Base-by-base conservation (phyloP, 768 basidiomycete species). In the Russula ochroleuca region DNA sequence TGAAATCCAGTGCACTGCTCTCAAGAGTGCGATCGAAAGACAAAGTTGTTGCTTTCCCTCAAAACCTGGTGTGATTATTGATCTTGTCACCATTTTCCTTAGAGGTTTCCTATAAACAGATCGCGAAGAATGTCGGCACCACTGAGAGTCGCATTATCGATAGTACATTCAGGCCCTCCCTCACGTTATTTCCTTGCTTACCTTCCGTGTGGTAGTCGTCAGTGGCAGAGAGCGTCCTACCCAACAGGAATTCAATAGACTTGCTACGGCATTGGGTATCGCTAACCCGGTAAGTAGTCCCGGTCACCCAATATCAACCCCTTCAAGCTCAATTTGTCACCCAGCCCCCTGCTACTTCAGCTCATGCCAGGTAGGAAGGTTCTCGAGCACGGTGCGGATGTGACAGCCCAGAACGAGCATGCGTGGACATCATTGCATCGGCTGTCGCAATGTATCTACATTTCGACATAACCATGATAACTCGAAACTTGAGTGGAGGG, bases 1-100 rank as follows among this genome's bases (percentile, higher is more conserved):
- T 17, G 3, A 79, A 74, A 81, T 81, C 11, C 80, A 79, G 71
- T 89, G 88, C 74, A 68, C 78, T 68, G 86, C 85, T 52, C 76
- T 90, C 68, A 76, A 76, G 67, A 75, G 74, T 33, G 86, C 85
- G 14, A 78, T 82, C 75, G 57, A 69, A 1, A 75, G 70, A 69
- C 75, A 78, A 66, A 82, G 87, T 87, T 61, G 19, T 17, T 37
- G 19, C n/a, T 19, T 53, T 21, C 54, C 33, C 17, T 38, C 28
- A 28, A 50, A 21, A 3, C 25, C 4, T 25, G 1, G 14, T 11
- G 25, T 41, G 9, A n/a, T 47, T 19, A n/a, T 47, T 62, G 35
- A 64, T 15, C 45, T 56, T 28, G 38, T 55, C 25, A 3, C 21
- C 10, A 10, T 38, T 25, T 21, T 49, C 53, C 40, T 61, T 49